A percentile compares a stretch with the other conserved stretches of the same genome.
Evolutionary conservation across 768 basidiomycete genomes (phyloP).

Genomic region (Strobilomyces echinocephalus): DNA sequence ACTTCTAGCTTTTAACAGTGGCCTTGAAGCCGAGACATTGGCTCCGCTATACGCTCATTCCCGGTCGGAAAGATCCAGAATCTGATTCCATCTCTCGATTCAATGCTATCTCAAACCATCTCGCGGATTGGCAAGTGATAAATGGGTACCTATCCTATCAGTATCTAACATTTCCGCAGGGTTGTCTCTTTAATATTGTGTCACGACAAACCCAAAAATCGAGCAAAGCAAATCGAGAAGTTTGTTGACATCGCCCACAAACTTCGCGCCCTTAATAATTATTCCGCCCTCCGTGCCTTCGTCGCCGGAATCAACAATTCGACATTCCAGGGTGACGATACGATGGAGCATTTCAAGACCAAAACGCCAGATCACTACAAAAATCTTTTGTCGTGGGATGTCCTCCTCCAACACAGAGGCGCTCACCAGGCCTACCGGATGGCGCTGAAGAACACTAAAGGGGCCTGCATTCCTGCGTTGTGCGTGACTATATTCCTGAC

Average conservation of each 20-base stretch:
- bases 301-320: constrained; percentile 91
- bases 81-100: constrained; percentile 69
- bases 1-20: neutral
- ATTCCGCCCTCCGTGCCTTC: constrained; percentile 86
- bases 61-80: constrained; percentile 59
- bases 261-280: constrained; percentile 83
- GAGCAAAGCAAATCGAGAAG: constrained; percentile 83
- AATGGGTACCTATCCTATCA: neutral
- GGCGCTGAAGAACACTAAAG: constrained; percentile 79
- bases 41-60: constrained; percentile 72
- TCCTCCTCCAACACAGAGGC: constrained; percentile 74
- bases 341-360: constrained; percentile 66
- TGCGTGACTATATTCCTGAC: constrained; percentile 32
- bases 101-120: constrained; percentile 73
- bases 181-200: constrained; percentile 87
- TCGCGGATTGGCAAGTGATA: constrained; percentile 69
- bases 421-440: constrained; percentile 90
- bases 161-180: constrained; percentile 43
- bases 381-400: constrained; percentile 76
- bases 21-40: constrained; percentile 74
- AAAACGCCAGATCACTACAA: constrained; percentile 69
- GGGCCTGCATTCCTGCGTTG: constrained; percentile 85
- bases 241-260: constrained; percentile 80
- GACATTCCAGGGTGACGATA: constrained; percentile 70
- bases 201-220: constrained; percentile 69